These are phyloP conservation scores for Nicotiana tabacum DNA, from an alignment of 257 asterid genomes.

Conservation along the genomic window DNA sequence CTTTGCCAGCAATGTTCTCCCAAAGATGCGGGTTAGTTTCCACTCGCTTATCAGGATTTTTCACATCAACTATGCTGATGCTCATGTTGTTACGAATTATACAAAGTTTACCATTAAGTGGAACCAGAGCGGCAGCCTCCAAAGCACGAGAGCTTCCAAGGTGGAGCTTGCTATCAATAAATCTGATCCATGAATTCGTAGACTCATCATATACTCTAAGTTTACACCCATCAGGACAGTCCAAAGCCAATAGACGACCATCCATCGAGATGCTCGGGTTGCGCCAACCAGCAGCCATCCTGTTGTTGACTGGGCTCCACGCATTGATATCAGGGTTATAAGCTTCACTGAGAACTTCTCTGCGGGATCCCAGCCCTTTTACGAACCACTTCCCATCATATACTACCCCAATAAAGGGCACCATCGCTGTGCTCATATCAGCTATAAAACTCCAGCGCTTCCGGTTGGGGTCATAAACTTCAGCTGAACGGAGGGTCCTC, in stretches of 20 bases:
- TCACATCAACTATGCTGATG: conserved; percentile 35
- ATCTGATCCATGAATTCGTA: conserved; percentile 28
- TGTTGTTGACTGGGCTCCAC: conserved; percentile 31
- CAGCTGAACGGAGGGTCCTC: conserved; percentile 41
- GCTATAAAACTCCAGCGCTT: conserved; percentile 38
- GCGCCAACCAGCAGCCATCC: conserved; percentile 39
- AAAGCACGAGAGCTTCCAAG: conserved; percentile 37
- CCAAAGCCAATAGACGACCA: conserved; percentile 37
- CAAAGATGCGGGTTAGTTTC: conserved; percentile 40
- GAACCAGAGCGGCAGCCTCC: conserved; percentile 42
- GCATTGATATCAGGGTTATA: conserved; percentile 28
- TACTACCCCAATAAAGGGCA: conserved; percentile 39
- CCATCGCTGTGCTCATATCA: conserved; percentile 46
- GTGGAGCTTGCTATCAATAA: conserved; percentile 41
- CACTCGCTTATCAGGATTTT: conserved; percentile 31
- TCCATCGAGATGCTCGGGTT: conserved; percentile 41
- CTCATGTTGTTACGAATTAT: conserved; percentile 42
- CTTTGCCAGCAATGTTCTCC: conserved; percentile 40
- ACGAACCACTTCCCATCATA: conserved; percentile 40
- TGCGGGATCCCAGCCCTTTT: conserved; percentile 38
- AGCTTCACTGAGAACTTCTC: conserved; percentile 38
- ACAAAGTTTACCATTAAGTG: conserved; percentile 37
- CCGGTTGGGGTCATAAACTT: conserved; percentile 38
- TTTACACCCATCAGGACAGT: conserved; percentile 41
- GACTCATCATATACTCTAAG: conserved; percentile 34